phyloP scores from a whole-genome alignment of 73 alveolate species.

The Breviolum minutum region DNA sequence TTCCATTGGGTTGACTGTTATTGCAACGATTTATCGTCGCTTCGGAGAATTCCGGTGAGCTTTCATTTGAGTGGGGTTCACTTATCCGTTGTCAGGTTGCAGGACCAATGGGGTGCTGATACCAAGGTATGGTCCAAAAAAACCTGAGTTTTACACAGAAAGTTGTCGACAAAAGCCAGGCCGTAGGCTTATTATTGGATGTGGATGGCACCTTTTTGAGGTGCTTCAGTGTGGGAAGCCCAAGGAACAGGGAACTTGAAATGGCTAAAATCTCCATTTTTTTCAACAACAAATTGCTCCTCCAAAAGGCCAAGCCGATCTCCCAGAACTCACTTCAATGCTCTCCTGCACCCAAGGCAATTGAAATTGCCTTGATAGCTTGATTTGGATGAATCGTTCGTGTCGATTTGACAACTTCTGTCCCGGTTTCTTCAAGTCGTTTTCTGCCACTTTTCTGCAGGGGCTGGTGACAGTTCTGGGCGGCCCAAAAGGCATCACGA shows the following conservation, averaged over 20 bases:
- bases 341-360: constrained; percentile 16
- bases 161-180: neutral
- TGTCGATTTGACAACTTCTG: neutral
- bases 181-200: constrained; percentile 28
- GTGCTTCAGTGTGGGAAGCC: constrained; percentile 6
- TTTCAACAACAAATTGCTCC: neutral
- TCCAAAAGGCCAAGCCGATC: neutral
- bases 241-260: neutral
- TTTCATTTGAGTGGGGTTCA: neutral
- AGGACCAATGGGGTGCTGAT: constrained; percentile 12
- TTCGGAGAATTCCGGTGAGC: neutral
- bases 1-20: no score
- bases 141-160: neutral
- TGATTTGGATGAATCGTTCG: neutral
- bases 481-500: constrained; percentile 70
- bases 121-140: neutral
- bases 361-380: neutral
- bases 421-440: neutral
- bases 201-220: constrained; percentile 12
- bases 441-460: neutral
- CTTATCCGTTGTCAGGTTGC: neutral
- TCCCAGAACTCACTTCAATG: neutral
- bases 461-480: constrained; percentile 59
- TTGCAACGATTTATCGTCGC: neutral
- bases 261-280: neutral